These are phyloP conservation scores for Fusarium pseudocircinatum DNA, from an alignment of 2,329 filamentous ascomycete genomes.

Conservation along the genomic window DNA sequence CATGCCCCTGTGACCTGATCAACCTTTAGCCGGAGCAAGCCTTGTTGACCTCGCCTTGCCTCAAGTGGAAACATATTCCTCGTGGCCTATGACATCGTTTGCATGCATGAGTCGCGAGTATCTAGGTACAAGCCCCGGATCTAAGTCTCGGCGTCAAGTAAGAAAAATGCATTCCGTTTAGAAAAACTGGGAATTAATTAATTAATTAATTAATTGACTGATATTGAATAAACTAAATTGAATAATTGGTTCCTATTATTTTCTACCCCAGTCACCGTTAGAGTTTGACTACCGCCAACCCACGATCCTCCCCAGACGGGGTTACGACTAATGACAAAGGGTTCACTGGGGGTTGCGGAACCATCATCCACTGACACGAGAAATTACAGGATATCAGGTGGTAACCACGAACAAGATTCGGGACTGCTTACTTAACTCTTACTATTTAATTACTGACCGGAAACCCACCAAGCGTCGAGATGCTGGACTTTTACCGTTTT, in stretches of 20 bases:
- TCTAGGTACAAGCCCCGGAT: conserved; percentile 2
- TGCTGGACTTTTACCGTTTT: neutral
- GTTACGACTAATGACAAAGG: neutral
- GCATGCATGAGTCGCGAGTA: conserved; percentile 27
- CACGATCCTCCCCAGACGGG: conserved; percentile 15
- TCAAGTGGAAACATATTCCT: conserved; percentile 13
- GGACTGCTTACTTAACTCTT: conserved; percentile 19
- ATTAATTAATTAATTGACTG: neutral
- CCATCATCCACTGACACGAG: conserved; percentile 1
- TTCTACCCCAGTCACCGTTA: neutral
- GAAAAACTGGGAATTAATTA: neutral
- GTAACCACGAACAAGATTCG: conserved; percentile 21
- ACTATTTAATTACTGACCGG: neutral
- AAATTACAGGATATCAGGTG: conserved; percentile 7
- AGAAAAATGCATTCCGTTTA: conserved; percentile 13
- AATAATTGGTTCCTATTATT: neutral
- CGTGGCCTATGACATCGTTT: conserved; percentile 30
- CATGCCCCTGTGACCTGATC: conserved; percentile 30
- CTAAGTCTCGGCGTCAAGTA: neutral
- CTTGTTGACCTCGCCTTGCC: conserved; percentile 13
- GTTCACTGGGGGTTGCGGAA: conserved; percentile 3
- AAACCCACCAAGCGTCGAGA: neutral
- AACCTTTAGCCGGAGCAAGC: conserved; percentile 28
- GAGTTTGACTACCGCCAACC: conserved; percentile 3
- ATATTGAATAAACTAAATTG: conserved; percentile 8